phyloP scores from a whole-genome alignment of 208 protist genomes.

The Crithidia fasciculata region DNA sequence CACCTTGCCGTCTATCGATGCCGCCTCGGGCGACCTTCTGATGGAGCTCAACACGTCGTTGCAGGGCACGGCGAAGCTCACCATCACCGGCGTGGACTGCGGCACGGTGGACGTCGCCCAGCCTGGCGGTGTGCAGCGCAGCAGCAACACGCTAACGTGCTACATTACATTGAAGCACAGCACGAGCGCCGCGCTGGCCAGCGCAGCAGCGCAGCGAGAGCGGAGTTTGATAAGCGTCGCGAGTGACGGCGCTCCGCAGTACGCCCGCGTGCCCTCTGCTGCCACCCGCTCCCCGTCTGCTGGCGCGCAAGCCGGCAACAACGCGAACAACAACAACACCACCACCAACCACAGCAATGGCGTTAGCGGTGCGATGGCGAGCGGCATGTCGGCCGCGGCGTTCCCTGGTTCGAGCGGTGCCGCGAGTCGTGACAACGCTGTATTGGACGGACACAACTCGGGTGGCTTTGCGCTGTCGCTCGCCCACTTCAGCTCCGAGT shows the following conservation, averaged over 20 bases:
- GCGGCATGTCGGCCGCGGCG: background rate
- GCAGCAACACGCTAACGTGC: constrained; percentile 51
- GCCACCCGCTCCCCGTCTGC: constrained; percentile 7
- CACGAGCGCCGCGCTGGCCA: background rate
- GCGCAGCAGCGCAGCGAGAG: background rate
- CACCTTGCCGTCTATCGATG: constrained; percentile 40
- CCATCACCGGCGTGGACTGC: constrained; percentile 59
- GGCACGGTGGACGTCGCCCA: constrained; percentile 38
- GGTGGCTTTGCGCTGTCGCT: constrained; percentile 32
- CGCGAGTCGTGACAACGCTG: constrained; percentile 3
- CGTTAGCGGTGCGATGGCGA: background rate
- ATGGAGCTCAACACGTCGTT: constrained; percentile 57
- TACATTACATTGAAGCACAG: constrained; percentile 33
- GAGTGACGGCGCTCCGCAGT: background rate
- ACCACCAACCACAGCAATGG: background rate
- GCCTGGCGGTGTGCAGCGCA: constrained; percentile 40
- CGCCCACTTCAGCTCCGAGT: constrained; percentile 35
- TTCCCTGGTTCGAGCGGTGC: background rate
- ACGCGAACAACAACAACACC: background rate
- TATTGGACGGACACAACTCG: background rate
- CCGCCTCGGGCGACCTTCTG: constrained; percentile 46
- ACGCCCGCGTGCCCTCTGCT: constrained; percentile 25
- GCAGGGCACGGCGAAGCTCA: constrained; percentile 46
- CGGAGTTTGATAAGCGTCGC: constrained; percentile 2
- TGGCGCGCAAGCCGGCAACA: background rate